Evolutionary conservation across 2,329 filamentous ascomycete genomes (phyloP), one percentile per base, ranked within the genome.

Genomic region (Colletotrichum abscissum): DNA sequence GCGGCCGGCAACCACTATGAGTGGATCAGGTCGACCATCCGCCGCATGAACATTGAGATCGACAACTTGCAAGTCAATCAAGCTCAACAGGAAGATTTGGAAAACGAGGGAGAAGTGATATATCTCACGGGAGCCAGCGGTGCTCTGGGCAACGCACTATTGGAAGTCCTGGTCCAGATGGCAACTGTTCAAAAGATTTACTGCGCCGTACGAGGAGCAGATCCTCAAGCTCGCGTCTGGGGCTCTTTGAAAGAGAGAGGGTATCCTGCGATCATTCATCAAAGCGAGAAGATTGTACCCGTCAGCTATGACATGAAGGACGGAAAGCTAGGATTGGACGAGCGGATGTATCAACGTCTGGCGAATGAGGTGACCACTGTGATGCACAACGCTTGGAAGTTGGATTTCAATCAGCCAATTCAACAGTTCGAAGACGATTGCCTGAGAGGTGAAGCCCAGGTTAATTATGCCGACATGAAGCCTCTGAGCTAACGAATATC

Each of bases 351-450:
- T 30, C 4, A 54, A 2, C 3, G 5, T 5, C 22, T 72, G 30
- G 9, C 38, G 1, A 11, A 9, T 14, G 65, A 72, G 22, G 69
- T 72, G 5, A 69, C 69, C 0, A 14, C 63, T 1, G 69, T 72
- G 16, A 57, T 69, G 58, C 69, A 72, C 7, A 72, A 69, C 9
- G 69, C 69, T 9, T 72, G 69, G 69, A 72, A 72, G 16, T 58
- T 72, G 2, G 65, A 72, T 12, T 72, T 72, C 30, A 72, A 72
- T 28, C 65, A 69, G n/a, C 69, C 69, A 1, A 46, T 72, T 12
- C 58, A 72, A 28, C 69, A 63, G 5, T 72, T 69, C 5, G 58
- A 72, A 2, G 58, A 42, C 12, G 69, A 72, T 9, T 72, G 69
- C 1, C 3, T 72, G 3, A 16, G 16, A 72, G 65, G 69, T 72